phyloP scores from a whole-genome alignment of 2,329 filamentous ascomycete species.

The Neospermospora avenae region DNA sequence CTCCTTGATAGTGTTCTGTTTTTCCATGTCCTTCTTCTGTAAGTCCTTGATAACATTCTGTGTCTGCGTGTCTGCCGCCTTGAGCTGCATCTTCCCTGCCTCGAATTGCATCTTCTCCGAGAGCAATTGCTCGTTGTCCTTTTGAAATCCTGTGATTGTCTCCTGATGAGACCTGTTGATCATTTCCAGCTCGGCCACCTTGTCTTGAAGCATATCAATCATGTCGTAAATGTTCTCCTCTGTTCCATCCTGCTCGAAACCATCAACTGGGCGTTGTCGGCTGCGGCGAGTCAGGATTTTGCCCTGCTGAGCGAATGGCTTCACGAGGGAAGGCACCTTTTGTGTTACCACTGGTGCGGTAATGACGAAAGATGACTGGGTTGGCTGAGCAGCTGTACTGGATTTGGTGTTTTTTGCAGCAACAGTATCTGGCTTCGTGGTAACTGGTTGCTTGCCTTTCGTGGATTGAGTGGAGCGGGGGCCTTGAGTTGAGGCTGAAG shows the following conservation, averaged over 20 bases:
- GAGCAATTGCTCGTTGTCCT: conserved; percentile 3
- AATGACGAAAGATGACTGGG: conserved; percentile 2
- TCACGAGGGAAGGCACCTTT: not conserved
- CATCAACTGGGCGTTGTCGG: conserved; percentile 5
- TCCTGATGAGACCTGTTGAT: not conserved
- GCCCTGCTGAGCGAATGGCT: conserved; percentile 1
- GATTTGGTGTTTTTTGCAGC: not conserved
- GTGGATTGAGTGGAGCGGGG: no score
- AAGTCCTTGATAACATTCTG: not conserved
- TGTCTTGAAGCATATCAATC: not conserved
- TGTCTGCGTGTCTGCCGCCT: conserved; percentile 2
- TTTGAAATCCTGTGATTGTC: not conserved
- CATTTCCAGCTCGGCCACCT: conserved; percentile 5
- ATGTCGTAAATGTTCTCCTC: conserved; percentile 8
- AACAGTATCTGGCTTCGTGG: no score
- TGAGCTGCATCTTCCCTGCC: conserved; percentile 11
- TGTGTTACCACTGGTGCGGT: not conserved
- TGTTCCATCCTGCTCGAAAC: not conserved
- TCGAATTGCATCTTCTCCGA: conserved; percentile 6
- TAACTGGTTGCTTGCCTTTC: no score
- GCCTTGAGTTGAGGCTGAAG: no score
- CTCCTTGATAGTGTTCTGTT: not conserved
- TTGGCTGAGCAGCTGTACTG: not conserved
- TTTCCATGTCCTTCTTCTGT: not conserved
- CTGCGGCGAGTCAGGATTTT: not conserved